Evolutionary conservation across 306 rosid species (phyloP).

Genomic region (barrel medic (Medicago truncatula)): MtrunA17r5.0-ANR NC_053045.1:33517501-33518000

Average conservation of each 20-base stretch:
- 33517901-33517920: conserved; percentile 90
- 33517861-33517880: conserved; percentile 85
- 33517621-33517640: conserved; percentile 94
- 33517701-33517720: conserved; percentile 94
- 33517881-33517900: conserved; percentile 80
- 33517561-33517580: conserved; percentile 84
- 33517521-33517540: conserved; percentile 71
- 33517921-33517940: conserved; percentile 53
- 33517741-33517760: conserved; percentile 91
- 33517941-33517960: conserved; percentile 48
- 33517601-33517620: conserved; percentile 79
- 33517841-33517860: conserved; percentile 86
- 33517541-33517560: conserved; percentile 94
- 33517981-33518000: conserved; percentile 30
- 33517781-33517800: conserved; percentile 71
- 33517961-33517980: conserved; percentile 46
- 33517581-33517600: conserved; percentile 51
- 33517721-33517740: conserved; percentile 82
- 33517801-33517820: conserved; percentile 87
- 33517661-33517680: conserved; percentile 93
- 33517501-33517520: conserved; percentile 82
- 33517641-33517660: conserved; percentile 67
- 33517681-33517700: conserved; percentile 71
- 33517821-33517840: conserved; percentile 80
- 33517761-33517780: conserved; percentile 67